Evolutionary conservation across 2,329 filamentous ascomycete genomes (phyloP).

Genomic region (Fusarium musae): DNA sequence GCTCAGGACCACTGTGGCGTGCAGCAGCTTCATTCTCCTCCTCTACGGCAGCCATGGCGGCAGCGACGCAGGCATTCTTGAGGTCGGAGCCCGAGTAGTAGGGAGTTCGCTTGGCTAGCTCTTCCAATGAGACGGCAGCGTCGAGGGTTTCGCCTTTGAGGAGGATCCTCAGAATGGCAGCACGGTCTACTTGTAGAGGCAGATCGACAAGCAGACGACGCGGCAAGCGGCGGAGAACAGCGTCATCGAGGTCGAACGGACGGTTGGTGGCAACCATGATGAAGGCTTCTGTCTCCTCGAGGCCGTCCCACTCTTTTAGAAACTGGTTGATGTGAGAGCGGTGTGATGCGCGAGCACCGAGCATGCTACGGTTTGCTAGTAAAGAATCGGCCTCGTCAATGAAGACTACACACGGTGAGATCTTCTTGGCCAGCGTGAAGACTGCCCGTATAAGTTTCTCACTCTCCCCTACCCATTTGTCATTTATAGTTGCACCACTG

Average conservation of each 20-base stretch:
- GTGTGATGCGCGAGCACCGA: slow-evolving; percentile 74
- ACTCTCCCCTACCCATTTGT: slow-evolving; percentile 95
- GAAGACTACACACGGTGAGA: slow-evolving; percentile 93
- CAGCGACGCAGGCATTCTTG: slow-evolving; percentile 84
- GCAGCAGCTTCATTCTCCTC: slow-evolving; percentile 69
- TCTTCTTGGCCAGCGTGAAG: slow-evolving; percentile 89
- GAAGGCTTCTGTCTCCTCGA: slow-evolving; percentile 84
- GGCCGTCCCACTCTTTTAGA: slow-evolving; percentile 94
- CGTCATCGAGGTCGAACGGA: slow-evolving; percentile 93
- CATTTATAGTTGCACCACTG: slow-evolving; percentile 89
- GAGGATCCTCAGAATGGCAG: slow-evolving; percentile 76
- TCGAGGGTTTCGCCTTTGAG: slow-evolving; percentile 75
- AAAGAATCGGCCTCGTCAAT: slow-evolving; percentile 97
- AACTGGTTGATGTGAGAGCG: slow-evolving; percentile 97
- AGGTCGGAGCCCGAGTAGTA: slow-evolving; percentile 86
- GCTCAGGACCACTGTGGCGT: slow-evolving; percentile 52
- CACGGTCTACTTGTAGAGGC: slow-evolving; percentile 72
- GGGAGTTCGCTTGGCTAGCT: slow-evolving; percentile 74
- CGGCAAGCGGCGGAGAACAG: slow-evolving; percentile 80
- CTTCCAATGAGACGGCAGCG: slow-evolving; percentile 67
- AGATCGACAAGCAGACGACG: slow-evolving; percentile 79
- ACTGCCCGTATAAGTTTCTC: slow-evolving; percentile 96
- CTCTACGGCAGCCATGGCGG: slow-evolving; percentile 80
- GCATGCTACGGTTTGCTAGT: slow-evolving; percentile 78
- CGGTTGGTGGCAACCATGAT: slow-evolving; percentile 98